Base-by-base conservation (phyloP, 805 yeast genomes). In the Jamesozyma spencerorum region DNA sequence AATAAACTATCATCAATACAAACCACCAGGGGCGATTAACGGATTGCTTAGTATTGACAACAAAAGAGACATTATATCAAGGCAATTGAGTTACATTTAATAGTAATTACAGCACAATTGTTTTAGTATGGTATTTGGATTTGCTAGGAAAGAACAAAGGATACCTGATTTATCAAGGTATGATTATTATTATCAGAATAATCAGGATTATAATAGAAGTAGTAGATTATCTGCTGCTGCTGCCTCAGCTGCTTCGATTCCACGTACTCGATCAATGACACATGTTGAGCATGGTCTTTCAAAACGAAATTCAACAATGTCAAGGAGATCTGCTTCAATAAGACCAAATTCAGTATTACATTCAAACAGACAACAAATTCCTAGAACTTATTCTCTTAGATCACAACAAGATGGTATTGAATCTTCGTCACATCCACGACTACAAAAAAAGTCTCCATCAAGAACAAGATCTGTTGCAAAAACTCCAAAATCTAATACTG, bases 151-250 rank as follows among this genome's bases (percentile, higher is more conserved):
- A 47, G 60, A 54, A 34, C 48, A 53, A 28, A 51, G 53, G 41
- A 64, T 59, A 18, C 68, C 69, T 6, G 69, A 63, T 47, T 47
- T 64, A 13, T 62, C 66, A 11, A 55, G 68, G 37, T 64, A 64
- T 37, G 62, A 58, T 38, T 57, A 58, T 39, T 50, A 60, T 31
- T 58, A 60, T 40, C 50, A 52, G 32, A 48, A 52, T 36, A 46
- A 45, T 18, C 50, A 47, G 15, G 52, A 51, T 27, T 46, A 42
- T 33, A 53, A 52, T 38, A 43, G 41, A 29, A 39, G 46, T 13
- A 41, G 44, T 12, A 38, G 49, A 18, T 36, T 58, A 17, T 51
- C 57, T 11, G 57, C 58, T 12, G 62, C 58, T 18, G 62, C 62
- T n/a, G 62, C 61, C 6, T 51, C 49, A 27, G 59, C 61, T 4